phyloP scores from a whole-genome alignment of 257 asterid species.

The Nicotiana attenuata region DNA sequence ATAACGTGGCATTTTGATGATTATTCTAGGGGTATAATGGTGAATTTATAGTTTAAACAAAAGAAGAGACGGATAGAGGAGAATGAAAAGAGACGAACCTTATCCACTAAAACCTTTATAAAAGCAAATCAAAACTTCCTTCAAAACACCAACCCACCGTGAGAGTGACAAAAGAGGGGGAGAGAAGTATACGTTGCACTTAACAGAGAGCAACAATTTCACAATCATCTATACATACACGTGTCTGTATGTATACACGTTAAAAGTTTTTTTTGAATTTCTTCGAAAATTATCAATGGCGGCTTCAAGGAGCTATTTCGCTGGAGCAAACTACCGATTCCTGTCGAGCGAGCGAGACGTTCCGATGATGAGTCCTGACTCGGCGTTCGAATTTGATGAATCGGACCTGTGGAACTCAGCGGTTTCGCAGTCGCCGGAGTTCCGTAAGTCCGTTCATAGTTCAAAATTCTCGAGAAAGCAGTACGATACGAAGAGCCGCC shows the following conservation, averaged over 20 bases:
- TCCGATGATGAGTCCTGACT: neutral
- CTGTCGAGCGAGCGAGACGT: slow-evolving; percentile 6
- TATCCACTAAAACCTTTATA: slow-evolving; percentile 16
- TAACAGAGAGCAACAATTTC: neutral
- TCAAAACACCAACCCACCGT: neutral
- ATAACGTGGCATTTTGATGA: neutral
- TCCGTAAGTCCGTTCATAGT: neutral
- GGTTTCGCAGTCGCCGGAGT: slow-evolving; percentile 14
- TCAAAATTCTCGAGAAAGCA: slow-evolving; percentile 8
- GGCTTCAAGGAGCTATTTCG: slow-evolving; percentile 19
- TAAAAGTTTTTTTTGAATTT: neutral
- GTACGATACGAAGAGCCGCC: neutral
- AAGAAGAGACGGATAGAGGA: neutral
- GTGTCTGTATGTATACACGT: neutral
- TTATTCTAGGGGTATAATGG: slow-evolving; percentile 2
- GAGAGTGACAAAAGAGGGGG: neutral
- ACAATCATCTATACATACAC: neutral
- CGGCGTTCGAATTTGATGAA: slow-evolving; percentile 22
- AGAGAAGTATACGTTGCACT: neutral
- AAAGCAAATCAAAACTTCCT: slow-evolving; percentile 9
- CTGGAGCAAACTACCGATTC: slow-evolving; percentile 9
- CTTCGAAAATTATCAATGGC: slow-evolving; percentile 10
- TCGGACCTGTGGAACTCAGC: slow-evolving; percentile 25
- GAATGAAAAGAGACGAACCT: slow-evolving; percentile 8
- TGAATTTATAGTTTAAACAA: neutral